Evolutionary conservation across 371 early-diverging fungal genomes (phyloP).

Genomic region (Apophysomyces variabilis): DNA sequence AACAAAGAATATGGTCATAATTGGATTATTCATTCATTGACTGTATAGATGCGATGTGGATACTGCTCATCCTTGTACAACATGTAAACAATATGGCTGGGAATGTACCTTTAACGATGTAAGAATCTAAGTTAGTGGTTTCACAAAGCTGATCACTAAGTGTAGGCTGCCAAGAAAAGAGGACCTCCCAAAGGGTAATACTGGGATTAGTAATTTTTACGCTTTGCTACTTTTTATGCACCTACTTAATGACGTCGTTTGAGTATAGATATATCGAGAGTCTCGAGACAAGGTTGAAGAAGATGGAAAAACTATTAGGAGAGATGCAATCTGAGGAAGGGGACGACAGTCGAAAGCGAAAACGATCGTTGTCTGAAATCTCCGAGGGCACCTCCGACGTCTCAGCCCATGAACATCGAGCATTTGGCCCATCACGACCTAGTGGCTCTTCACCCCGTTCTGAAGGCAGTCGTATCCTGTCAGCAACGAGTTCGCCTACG

Average conservation of each 20-base stretch:
- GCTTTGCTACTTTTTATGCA: too few species aligned
- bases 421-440: not conserved
- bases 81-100: slow-evolving; percentile 21
- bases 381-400: slow-evolving; percentile 16
- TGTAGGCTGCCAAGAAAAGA: slow-evolving; percentile 46
- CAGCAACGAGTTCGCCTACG: not conserved
- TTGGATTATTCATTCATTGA: not conserved
- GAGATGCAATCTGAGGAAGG: slow-evolving; percentile 18
- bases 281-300: slow-evolving; percentile 42
- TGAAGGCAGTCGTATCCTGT: not conserved
- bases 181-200: slow-evolving; percentile 55
- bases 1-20: not conserved
- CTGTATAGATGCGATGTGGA: slow-evolving; percentile 25
- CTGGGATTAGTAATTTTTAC: too few species aligned
- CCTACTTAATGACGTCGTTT: not conserved
- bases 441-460: not conserved
- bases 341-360: not conserved
- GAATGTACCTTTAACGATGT: slow-evolving; percentile 40
- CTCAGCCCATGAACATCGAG: slow-evolving; percentile 3
- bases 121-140: not conserved
- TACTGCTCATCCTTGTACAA: slow-evolving; percentile 18
- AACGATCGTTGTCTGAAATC: slow-evolving; percentile 14
- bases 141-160: slow-evolving; percentile 5
- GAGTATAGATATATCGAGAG: slow-evolving; percentile 44
- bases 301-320: slow-evolving; percentile 42